phyloP scores from a whole-genome alignment of 495 filamentous ascomycete genomes.

The Hypoxylon perforatum region DNA sequence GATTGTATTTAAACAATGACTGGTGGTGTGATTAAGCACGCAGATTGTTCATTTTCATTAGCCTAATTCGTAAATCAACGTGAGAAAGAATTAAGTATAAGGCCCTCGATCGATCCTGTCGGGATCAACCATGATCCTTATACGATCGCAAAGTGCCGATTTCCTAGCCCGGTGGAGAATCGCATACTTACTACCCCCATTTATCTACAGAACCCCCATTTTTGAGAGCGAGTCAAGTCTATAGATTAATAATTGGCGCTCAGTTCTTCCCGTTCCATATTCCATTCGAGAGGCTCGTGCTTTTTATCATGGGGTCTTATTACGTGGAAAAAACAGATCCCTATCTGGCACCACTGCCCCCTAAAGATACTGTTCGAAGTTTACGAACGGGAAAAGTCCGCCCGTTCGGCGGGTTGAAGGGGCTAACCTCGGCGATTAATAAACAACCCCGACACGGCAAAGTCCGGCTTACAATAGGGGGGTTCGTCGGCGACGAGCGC shows the following conservation, averaged over 20 bases:
- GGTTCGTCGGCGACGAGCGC: conserved; percentile 56
- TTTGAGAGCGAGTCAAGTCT: conserved; percentile 18
- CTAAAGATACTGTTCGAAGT: conserved; percentile 59
- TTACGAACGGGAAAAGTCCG: conserved; percentile 55
- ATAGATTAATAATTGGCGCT: not conserved
- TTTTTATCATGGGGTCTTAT: conserved; percentile 50
- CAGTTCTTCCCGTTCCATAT: too few relatives aligned
- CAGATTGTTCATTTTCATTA: too few relatives aligned
- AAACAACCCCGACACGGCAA: conserved; percentile 50
- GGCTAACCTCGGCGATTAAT: conserved; percentile 54
- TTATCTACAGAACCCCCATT: too few relatives aligned
- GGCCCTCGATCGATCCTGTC: conserved; percentile 21
- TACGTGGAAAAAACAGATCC: conserved; percentile 76
- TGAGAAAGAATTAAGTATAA: too few relatives aligned
- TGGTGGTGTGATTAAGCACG: too few relatives aligned
- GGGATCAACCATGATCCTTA: conserved; percentile 7
- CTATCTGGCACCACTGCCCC: conserved; percentile 64
- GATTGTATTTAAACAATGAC: too few relatives aligned
- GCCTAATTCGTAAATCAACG: too few relatives aligned
- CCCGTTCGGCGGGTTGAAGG: conserved; percentile 44
- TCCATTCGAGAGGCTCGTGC: too few relatives aligned
- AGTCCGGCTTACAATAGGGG: conserved; percentile 45
- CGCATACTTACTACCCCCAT: conserved; percentile 21
- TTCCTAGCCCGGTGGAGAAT: too few relatives aligned
- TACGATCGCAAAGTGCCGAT: conserved; percentile 1